Evolutionary conservation across 2,329 filamentous ascomycete species (phyloP).

Genomic region (Fusarium buharicum): DNA sequence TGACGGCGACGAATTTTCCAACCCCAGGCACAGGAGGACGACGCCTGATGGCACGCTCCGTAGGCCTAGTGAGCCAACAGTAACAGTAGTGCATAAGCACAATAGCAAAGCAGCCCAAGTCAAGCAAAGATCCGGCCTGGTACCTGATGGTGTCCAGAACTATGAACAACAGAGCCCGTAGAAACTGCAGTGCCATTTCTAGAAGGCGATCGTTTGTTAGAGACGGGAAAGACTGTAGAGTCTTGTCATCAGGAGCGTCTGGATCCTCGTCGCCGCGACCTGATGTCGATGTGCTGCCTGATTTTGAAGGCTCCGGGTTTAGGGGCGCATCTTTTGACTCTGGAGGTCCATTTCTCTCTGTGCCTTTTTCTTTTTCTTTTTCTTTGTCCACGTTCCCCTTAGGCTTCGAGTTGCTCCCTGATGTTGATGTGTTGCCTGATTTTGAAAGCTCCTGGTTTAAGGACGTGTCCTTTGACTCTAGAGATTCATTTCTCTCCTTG

Average conservation of each 20-base stretch:
- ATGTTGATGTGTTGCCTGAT: not conserved
- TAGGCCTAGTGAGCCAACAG: too few species aligned
- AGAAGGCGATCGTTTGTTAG: not conserved
- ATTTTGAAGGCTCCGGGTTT: not conserved
- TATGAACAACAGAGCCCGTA: not conserved
- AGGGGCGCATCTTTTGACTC: not conserved
- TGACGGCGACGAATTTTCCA: not conserved
- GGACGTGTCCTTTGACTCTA: not conserved
- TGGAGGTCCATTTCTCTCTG: not conserved
- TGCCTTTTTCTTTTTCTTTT: not conserved
- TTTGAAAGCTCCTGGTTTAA: not conserved
- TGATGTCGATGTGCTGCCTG: not conserved
- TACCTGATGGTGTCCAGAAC: not conserved
- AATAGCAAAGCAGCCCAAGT: not conserved
- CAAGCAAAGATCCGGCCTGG: not conserved
- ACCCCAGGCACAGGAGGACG: not conserved
- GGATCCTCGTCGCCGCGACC: not conserved
- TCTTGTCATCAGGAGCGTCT: not conserved
- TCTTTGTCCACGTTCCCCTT: not conserved
- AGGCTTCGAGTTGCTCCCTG: too few species aligned
- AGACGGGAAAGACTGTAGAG: too few species aligned
- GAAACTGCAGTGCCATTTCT: not conserved
- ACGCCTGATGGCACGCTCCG: too few species aligned
- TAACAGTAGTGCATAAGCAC: not conserved
- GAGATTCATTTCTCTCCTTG: not conserved